Base-by-base conservation (phyloP, 2,329 filamentous ascomycete genomes). In the Sporothrix brunneoviolacea region DNA sequence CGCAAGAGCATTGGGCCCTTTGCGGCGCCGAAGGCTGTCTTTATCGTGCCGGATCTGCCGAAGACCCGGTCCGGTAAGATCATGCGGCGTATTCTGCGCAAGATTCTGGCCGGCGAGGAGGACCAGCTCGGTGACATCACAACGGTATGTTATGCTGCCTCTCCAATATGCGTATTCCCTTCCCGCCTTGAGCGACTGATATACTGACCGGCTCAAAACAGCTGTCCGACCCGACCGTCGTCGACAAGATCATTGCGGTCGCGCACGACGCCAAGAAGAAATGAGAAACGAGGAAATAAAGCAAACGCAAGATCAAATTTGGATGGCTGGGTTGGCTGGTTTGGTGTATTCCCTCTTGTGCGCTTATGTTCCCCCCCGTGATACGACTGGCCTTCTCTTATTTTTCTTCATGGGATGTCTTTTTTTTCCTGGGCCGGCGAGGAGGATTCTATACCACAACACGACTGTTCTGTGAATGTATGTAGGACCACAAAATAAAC, bases 41-140 rank as follows among this genome's bases (percentile, higher is more conserved):
- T 83, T 66, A 81, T 95, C 49, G 87, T 98, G 39, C 86, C 90
- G 3, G 93, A 98, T 66, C 79, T 98, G 58, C 93, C 93, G 62
- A 97, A 98, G 83, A 98, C 93, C 33, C 80, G 93, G 60, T 95
- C 88, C 60, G 93, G 93, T 59, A 98, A 98, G 85, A 98, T 98
- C 64, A 98, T 98, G 93, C 82, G 93, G 57, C 84, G 93, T 57
- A 95, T 98, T 64, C 71, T 98, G 74, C 81, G 93, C 62, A 98
- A 98, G 88, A 95, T 98, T 64, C 71, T 98, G 60, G 91, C 91
- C 15, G 91, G 91, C 32, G 93, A 98, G 75, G 91, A 96, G 71
- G 93, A 98, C 68, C 91, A 95, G 70, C 76, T 98, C 48, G 93
- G 93, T 61, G 93, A 98, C 64, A 94, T 78, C 32, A 88, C 87